Base-by-base conservation (phyloP, 176 grass and related monocot species). In the Raddia guianensis region DNA sequence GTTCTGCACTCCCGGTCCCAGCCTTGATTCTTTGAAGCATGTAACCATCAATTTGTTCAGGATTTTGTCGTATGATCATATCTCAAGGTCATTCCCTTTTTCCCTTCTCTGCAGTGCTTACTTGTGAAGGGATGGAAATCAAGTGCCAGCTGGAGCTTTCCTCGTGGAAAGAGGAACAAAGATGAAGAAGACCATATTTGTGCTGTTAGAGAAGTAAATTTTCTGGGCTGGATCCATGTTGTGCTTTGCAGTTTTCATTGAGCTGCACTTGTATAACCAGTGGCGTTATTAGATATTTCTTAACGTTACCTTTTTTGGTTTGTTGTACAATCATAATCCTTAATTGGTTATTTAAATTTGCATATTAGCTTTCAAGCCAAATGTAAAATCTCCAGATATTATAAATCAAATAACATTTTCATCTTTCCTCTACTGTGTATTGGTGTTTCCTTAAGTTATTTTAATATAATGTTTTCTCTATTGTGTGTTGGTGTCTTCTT, bases 41-140 rank as follows among this genome's bases (percentile, higher is more conserved):
- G 6, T 49, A 53, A 35, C 33, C 5, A 19, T 69, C 27, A 67
- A 12, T 48, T 73, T 50, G 63, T 6, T 68, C 10, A 7, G 34
- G 8, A n/a, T 66, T 69, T 49, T 70, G 37, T 40, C 1, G 37
- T 40, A 40, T 40, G 37, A 40, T 54, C 10, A 0, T 13, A 72
- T 70, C 37, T 81, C 37, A 60, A 42, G n/a, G 53, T 32, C 18
- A 43, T 53, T 77, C 56, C 77, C 49, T 74, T 47, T 34, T 0
- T 66, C 15, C 40, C 60, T 67, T 32, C 64, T 79, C 49, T 87
- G 48, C 89, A 98, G 92, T 95, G 92, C 86, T 91, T 98, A 64
- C 90, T 98, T 88, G 95, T 98, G 47, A 98, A 98, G 82, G 92
- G 95, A 50, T 98, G 95, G 95, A 98, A 95, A 68, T 72, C 92